phyloP scores from a whole-genome alignment of 2,329 filamentous ascomycete species.

The Nannizziopsis arthrosporioides region DNA sequence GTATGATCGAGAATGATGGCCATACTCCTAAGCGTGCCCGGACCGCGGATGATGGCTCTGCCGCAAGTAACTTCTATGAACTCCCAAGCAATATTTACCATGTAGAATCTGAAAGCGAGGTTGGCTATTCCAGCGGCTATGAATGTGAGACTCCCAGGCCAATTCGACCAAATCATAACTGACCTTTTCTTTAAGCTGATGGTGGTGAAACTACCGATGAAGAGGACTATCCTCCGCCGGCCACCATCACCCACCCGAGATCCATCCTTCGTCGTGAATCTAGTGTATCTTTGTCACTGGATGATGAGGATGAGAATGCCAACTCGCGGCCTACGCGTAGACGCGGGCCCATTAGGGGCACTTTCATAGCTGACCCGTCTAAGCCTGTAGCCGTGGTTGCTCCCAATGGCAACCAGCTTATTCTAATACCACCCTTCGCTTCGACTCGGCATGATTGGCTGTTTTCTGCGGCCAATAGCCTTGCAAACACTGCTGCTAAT shows the following conservation, averaged over 20 bases:
- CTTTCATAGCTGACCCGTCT: conserved; percentile 38
- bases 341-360: conserved; percentile 38
- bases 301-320: conserved; percentile 28
- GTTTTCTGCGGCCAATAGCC: conserved; percentile 32
- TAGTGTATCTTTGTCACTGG: conserved; percentile 34
- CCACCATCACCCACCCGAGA: conserved; percentile 37
- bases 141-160: conserved; percentile 42
- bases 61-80: conserved; percentile 28
- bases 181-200: conserved; percentile 35
- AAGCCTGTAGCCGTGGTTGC: conserved; percentile 40
- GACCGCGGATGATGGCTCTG: conserved; percentile 24
- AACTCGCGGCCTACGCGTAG: conserved; percentile 26
- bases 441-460: conserved; percentile 37
- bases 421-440: conserved; percentile 38
- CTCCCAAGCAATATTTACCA: conserved; percentile 33
- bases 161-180: background rate
- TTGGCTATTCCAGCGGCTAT: conserved; percentile 42
- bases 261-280: conserved; percentile 42
- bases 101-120: conserved; percentile 36
- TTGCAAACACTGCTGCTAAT: conserved; percentile 33
- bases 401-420: conserved; percentile 37
- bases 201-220: conserved; percentile 52
- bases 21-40: conserved; percentile 14
- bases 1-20: conserved; percentile 58
- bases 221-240: conserved; percentile 42